phyloP scores from a whole-genome alignment of 2,329 filamentous ascomycete species.

The Nothophaeocryptopus gaeumannii region DNA sequence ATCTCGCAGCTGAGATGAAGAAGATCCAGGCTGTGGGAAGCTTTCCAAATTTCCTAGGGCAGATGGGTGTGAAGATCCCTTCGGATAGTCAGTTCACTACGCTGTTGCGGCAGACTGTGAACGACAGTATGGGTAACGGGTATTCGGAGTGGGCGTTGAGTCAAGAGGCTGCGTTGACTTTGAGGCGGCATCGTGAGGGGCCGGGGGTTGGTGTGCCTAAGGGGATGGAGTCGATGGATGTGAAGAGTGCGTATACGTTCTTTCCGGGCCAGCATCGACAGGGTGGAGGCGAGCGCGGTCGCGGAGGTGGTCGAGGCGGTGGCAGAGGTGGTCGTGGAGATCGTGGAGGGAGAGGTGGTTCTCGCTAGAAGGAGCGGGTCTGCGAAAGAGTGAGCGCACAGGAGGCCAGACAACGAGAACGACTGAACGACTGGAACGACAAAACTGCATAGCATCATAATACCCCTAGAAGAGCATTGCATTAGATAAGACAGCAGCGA shows the following conservation, averaged over 20 bases:
- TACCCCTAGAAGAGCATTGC: too few relatives aligned
- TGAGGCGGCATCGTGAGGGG: slow-evolving; percentile 17
- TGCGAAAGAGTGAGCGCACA: too few relatives aligned
- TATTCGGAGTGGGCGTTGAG: slow-evolving; percentile 21
- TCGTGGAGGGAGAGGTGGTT: slow-evolving; percentile 5
- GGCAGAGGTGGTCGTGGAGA: background rate
- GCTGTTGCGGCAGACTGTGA: slow-evolving; percentile 17
- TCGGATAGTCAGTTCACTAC: slow-evolving; percentile 12
- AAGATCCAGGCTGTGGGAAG: slow-evolving; percentile 21
- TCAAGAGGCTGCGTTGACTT: slow-evolving; percentile 20
- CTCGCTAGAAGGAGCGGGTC: too few relatives aligned
- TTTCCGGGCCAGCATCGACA: slow-evolving; percentile 13
- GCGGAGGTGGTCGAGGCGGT: background rate
- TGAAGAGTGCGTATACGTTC: slow-evolving; percentile 14
- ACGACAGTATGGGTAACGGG: slow-evolving; percentile 19
- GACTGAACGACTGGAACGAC: too few relatives aligned
- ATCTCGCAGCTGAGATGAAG: slow-evolving; percentile 18
- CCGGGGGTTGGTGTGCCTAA: slow-evolving; percentile 11
- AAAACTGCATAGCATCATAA: too few relatives aligned
- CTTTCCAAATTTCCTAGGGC: slow-evolving; percentile 18
- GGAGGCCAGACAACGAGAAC: too few relatives aligned
- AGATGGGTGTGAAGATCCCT: slow-evolving; percentile 18
- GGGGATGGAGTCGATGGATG: slow-evolving; percentile 10
- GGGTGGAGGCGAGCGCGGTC: background rate
- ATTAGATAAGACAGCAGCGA: too few relatives aligned